phyloP scores from a whole-genome alignment of 805 yeast genomes.

The Saturnispora halmiae region DNA sequence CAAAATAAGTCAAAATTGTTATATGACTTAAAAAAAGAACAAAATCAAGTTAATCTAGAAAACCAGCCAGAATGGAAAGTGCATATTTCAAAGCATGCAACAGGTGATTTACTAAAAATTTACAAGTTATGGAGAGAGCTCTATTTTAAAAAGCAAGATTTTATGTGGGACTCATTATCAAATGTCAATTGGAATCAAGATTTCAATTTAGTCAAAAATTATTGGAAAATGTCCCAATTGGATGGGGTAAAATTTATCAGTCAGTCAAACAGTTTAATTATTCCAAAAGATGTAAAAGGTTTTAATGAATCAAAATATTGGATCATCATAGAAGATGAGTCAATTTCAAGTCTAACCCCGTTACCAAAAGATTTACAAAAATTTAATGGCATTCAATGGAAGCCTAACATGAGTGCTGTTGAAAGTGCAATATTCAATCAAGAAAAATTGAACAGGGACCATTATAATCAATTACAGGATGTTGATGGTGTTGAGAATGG shows the following conservation, averaged over 20 bases:
- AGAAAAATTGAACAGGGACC: not conserved
- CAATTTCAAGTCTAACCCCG: not conserved
- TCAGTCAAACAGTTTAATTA: not conserved
- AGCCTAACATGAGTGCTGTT: not conserved
- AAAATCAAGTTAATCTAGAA: not conserved
- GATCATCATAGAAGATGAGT: not conserved
- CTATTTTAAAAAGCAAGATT: slow-evolving; percentile 9
- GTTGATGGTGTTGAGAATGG: not conserved
- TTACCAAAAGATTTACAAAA: not conserved
- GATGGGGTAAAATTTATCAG: not conserved
- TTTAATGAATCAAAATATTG: not conserved
- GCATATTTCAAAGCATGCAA: slow-evolving; percentile 3
- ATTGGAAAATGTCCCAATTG: slow-evolving; percentile 4
- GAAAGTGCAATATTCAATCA: not conserved
- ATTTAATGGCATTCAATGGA: not conserved
- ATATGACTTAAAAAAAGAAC: not conserved
- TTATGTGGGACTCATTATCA: slow-evolving; percentile 1
- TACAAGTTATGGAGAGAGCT: slow-evolving; percentile 11
- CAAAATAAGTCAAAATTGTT: not conserved
- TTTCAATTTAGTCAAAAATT: slow-evolving; percentile 2
- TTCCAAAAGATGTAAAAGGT: not conserved
- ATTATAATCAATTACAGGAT: not conserved
- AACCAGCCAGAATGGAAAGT: slow-evolving; percentile 12
- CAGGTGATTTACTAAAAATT: slow-evolving; percentile 6
- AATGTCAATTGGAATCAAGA: slow-evolving; percentile 1